Evolutionary conservation across 257 asterid genomes (phyloP).

Genomic region (Nicotiana attenuata): DNA sequence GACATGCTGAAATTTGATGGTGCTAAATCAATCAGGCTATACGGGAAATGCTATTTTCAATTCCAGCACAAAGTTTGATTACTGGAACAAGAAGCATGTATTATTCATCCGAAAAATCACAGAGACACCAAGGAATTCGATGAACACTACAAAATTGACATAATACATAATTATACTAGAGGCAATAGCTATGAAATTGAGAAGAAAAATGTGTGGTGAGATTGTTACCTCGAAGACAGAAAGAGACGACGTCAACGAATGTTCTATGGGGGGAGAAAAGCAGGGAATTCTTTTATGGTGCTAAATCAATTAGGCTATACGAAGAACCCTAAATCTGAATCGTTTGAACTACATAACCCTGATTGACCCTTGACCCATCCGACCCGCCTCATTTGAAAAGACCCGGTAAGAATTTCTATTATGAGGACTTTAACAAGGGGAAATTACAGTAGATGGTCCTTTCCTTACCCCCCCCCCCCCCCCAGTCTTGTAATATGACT

Average conservation of each 20-base stretch:
- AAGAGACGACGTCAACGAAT: background rate
- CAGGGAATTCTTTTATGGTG: background rate
- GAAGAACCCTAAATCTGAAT: too few relatives aligned
- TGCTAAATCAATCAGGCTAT: background rate
- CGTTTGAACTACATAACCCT: too few relatives aligned
- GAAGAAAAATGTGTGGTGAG: background rate
- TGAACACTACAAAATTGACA: background rate
- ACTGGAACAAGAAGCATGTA: background rate
- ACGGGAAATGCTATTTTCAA: background rate
- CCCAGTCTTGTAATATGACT: too few relatives aligned
- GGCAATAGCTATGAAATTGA: background rate
- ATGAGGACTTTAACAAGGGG: too few relatives aligned
- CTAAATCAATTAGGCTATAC: background rate
- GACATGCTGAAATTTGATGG: background rate
- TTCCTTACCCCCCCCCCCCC: too few relatives aligned
- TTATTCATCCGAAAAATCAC: background rate
- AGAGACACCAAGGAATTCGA: background rate
- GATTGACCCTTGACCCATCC: too few relatives aligned
- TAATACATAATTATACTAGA: background rate
- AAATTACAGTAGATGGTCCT: too few relatives aligned
- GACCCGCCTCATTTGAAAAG: too few relatives aligned
- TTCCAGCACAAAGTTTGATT: background rate
- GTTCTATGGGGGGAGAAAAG: background rate
- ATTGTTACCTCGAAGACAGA: background rate
- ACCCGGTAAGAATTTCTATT: too few relatives aligned